Percentiles rank a stretch among this genome's conserved stretches.
Evolutionary conservation across 2,329 filamentous ascomycete species (phyloP).

Genomic region (Ascocoryne sarcoides): DNA sequence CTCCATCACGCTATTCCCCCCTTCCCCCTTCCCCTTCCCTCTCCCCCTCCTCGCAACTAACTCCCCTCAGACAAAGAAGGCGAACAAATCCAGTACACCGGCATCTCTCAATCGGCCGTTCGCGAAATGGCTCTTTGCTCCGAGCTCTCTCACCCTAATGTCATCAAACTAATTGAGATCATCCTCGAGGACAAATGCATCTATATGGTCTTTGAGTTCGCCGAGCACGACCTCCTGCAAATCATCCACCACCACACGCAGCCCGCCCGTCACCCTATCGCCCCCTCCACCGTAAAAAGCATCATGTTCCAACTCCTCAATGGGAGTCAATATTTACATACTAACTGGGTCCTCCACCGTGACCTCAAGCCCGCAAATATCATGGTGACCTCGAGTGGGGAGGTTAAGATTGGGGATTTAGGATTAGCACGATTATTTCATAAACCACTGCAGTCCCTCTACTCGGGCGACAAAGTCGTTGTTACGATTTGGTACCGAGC

Average conservation of each 20-base stretch:
- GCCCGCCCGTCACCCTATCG: slow-evolving; percentile 78
- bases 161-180: slow-evolving; percentile 87
- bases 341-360: slow-evolving; percentile 93
- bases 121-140: slow-evolving; percentile 97
- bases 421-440: slow-evolving; percentile 88
- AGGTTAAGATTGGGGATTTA: slow-evolving; percentile 90
- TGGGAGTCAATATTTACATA: slow-evolving; percentile 87
- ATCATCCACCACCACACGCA: slow-evolving; percentile 97
- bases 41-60: slow-evolving; percentile 1
- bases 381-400: slow-evolving; percentile 85
- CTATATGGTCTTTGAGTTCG: slow-evolving; percentile 99
- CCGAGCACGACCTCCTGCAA: slow-evolving; percentile 92
- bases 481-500: slow-evolving; percentile 99
- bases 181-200: slow-evolving; percentile 98
- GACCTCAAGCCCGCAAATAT: slow-evolving; percentile 98
- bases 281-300: slow-evolving; percentile 79
- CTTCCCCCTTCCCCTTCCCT: slow-evolving; percentile 1
- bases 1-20: neutral
- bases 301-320: slow-evolving; percentile 96
- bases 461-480: slow-evolving; percentile 92
- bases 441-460: slow-evolving; percentile 86
- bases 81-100: slow-evolving; percentile 88
- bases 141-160: slow-evolving; percentile 79
- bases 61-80: slow-evolving; percentile 72
- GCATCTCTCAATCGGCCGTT: slow-evolving; percentile 93